Conservation (phyloP, 306 rosid species). For the Biancaea sappan region DNA sequence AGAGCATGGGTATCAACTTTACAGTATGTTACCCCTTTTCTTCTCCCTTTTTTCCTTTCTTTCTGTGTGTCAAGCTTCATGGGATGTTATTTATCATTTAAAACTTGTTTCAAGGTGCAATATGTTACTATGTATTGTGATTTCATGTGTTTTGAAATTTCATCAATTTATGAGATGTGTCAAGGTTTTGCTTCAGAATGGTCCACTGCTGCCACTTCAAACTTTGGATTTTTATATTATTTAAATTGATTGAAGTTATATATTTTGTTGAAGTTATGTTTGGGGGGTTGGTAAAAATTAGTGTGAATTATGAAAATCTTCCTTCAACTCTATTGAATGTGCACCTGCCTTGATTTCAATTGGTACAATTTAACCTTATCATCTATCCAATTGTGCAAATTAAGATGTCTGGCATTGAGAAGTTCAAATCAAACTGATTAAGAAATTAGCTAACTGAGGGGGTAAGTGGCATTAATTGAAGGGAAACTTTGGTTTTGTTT, state of each 20-base stretch:
- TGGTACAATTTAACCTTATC: background rate
- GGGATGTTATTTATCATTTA: background rate
- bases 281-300: background rate
- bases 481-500: background rate
- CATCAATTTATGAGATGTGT: conserved; percentile 20
- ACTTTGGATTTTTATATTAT: background rate
- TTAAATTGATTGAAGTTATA: background rate
- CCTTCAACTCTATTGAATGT: background rate
- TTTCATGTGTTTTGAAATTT: background rate
- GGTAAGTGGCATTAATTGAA: background rate
- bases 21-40: conserved; percentile 65
- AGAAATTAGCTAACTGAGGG: background rate
- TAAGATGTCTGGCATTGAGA: background rate
- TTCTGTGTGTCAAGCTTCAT: conserved; percentile 6
- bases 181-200: conserved; percentile 7
- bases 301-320: background rate
- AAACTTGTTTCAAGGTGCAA: background rate
- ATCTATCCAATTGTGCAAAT: background rate
- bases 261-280: background rate
- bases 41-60: background rate
- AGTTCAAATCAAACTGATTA: background rate
- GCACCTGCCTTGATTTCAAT: background rate
- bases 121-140: background rate
- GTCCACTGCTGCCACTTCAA: background rate
- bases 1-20: conserved; percentile 97